Conservation (phyloP, 2,329 filamentous ascomycete genomes). For the Graphilbum fragrans region DNA sequence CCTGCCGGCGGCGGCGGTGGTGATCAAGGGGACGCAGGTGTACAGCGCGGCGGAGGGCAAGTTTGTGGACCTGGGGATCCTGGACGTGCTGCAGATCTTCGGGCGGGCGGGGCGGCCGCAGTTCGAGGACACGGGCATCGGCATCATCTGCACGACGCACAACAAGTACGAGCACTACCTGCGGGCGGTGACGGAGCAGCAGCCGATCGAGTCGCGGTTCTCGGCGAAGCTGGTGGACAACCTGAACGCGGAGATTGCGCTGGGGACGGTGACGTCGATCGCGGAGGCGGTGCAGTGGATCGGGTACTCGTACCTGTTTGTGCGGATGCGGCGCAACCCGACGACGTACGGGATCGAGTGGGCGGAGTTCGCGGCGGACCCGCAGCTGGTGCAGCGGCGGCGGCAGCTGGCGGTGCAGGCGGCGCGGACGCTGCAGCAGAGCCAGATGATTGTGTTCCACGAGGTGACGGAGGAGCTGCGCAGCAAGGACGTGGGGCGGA, state of each 20-base stretch:
- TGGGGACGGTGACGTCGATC: constrained; percentile 92
- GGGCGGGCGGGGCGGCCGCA: constrained; percentile 95
- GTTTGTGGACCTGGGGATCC: constrained; percentile 89
- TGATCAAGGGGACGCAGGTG: constrained; percentile 96
- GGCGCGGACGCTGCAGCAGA: constrained; percentile 74
- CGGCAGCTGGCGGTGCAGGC: constrained; percentile 81
- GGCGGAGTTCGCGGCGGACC: constrained; percentile 80
- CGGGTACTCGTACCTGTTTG: constrained; percentile 94
- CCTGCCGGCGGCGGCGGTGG: constrained; percentile 85
- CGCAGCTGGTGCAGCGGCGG: constrained; percentile 72
- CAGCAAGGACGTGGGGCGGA: constrained; percentile 89
- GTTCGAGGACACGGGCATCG: constrained; percentile 94
- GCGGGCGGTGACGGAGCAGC: constrained; percentile 84
- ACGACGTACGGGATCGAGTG: constrained; percentile 92
- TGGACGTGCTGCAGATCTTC: constrained; percentile 96
- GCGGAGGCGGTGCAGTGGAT: constrained; percentile 93
- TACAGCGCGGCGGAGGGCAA: constrained; percentile 96
- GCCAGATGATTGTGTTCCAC: constrained; percentile 99
- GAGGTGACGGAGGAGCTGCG: constrained; percentile 85
- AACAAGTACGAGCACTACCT: constrained; percentile 88
- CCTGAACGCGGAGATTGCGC: constrained; percentile 82
- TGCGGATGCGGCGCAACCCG: constrained; percentile 88
- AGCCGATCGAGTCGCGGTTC: constrained; percentile 95
- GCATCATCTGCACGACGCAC: constrained; percentile 95
- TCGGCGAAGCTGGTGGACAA: constrained; percentile 92